Base-by-base conservation (phyloP, 2,329 filamentous ascomycete genomes). In the Colletotrichum sp. region DNA sequence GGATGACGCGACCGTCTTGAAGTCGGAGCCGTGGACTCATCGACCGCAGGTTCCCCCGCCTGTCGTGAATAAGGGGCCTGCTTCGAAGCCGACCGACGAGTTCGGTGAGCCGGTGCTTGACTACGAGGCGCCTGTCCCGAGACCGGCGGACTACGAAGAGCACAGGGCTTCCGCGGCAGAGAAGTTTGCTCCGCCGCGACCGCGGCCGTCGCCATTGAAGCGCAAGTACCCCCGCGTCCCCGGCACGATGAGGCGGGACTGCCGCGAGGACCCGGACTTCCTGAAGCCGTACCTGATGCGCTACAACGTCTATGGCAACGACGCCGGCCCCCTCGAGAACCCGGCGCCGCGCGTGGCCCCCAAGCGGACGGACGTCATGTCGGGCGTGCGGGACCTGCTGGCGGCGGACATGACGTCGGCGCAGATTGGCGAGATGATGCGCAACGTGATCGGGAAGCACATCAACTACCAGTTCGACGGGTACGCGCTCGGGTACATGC, bases 301-400 rank as follows among this genome's bases (percentile, higher is more conserved):
- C 15, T 24, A 52, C 34, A 26, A 49, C n/a, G 26, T n/a, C 26
- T 64, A 57, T 18, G 64, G 44, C 28, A 3, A 10, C 26, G 18
- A 49, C 44, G 18, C 44, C 44, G 44, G 44, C 10, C 44, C 44
- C n/a, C 6, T 69, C 10, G 71, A 65, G 36, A 16, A 18, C 8
- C 62, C 63, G 12, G 34, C 18, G n/a, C 24, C 16, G 3, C 73
- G 49, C n/a, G 16, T 28, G 8, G 32, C 44, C 15, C 74, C 71
- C 39, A 7, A n/a, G 13, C 72, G 71, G 26, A 59, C 8, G 28
- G 76, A 78, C 39, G 69, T 78, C 39, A 73, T 77, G 62, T 78
- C 76, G 10, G 77, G 77, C n/a, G 77, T 78, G 21, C 26, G 72
- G 6, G 73, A 77, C 63, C 36, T 78, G 18, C 64, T 78, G 15